Evolutionary conservation across 371 early-diverging fungal species (phyloP).

Genomic region (Neoconidiobolus thromboides): DNA sequence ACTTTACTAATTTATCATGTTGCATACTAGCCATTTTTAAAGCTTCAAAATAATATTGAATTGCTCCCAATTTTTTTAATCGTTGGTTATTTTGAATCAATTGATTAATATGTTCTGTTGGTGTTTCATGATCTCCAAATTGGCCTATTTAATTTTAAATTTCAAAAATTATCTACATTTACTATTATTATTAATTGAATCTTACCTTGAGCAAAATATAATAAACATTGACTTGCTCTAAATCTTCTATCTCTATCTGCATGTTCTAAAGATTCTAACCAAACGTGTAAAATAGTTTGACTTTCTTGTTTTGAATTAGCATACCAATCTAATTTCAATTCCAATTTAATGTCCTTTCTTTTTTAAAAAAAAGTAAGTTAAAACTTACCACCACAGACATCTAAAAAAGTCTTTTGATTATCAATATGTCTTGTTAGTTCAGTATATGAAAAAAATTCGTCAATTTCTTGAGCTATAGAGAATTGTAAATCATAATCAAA

Average conservation of each 20-base stretch:
- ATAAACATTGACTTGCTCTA: not conserved
- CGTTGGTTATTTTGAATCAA: not conserved
- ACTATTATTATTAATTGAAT: not conserved
- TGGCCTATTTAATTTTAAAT: not conserved
- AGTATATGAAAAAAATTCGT: conserved; percentile 3
- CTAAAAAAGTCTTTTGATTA: not conserved
- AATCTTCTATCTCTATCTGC: not conserved
- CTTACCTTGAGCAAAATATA: conserved; percentile 4
- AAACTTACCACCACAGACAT: not conserved
- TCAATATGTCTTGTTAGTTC: not conserved
- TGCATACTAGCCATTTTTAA: not conserved
- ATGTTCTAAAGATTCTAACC: not conserved
- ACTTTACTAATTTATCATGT: not conserved
- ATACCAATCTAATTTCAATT: conserved; percentile 1
- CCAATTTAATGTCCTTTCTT: not conserved
- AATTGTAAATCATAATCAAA: too few species aligned
- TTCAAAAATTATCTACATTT: not conserved
- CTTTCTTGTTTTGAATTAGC: not conserved
- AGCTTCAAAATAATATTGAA: not conserved
- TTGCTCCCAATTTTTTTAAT: not conserved
- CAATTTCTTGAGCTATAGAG: too few species aligned
- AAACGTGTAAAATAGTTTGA: not conserved
- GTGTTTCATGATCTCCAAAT: not conserved
- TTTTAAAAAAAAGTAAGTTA: not conserved
- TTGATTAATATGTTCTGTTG: not conserved